Conservation (phyloP, 208 protist species). For the Naegleria lovaniensis region DNA sequence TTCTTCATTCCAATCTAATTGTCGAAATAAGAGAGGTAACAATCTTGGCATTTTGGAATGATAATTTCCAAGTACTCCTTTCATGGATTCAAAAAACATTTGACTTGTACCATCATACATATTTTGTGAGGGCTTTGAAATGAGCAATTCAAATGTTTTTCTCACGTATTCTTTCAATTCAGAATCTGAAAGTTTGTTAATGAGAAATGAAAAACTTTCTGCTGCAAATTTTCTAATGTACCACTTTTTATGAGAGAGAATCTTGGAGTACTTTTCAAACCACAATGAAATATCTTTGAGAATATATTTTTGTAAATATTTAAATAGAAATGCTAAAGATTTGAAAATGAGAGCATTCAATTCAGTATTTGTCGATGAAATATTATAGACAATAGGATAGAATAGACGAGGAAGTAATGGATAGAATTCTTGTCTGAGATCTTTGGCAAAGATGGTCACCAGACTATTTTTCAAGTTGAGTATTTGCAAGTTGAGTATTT, state of each 20-base stretch:
- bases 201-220: constrained; percentile 27
- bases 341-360: not conserved
- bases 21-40: not conserved
- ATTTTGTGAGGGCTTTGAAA: not conserved
- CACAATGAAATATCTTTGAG: not conserved
- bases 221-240: constrained; percentile 22
- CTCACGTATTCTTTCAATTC: not conserved
- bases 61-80: constrained; percentile 1
- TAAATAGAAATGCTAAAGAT: constrained; percentile 10
- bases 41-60: constrained; percentile 8
- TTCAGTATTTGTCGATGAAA: not conserved
- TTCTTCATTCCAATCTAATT: not conserved
- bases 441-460: constrained; percentile 8
- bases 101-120: constrained; percentile 14
- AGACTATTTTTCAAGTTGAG: not conserved
- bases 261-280: constrained; percentile 1
- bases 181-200: not conserved
- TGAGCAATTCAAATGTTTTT: not conserved
- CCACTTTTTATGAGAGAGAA: constrained; percentile 9
- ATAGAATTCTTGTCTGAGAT: constrained; percentile 22
- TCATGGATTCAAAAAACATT: constrained; percentile 24
- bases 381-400: not conserved
- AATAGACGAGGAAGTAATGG: constrained; percentile 11
- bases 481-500: too few species aligned
- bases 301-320: constrained; percentile 25